Evolutionary conservation across 805 yeast species (phyloP).

Genomic region (Hanseniaspora clermontiae): DNA sequence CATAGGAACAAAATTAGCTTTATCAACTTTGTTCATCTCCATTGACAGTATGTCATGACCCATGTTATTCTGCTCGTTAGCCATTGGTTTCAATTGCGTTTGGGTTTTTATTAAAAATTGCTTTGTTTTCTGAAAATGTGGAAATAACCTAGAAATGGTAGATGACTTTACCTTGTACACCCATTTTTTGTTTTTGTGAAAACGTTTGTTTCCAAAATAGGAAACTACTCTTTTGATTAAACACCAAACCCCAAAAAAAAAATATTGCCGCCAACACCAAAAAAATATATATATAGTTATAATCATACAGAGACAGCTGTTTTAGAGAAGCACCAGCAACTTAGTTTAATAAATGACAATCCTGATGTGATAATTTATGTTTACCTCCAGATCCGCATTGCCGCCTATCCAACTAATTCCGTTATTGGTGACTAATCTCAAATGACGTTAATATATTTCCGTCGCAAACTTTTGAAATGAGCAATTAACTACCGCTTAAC

Average conservation of each 20-base stretch:
- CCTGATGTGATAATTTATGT: no score
- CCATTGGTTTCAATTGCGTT: background rate
- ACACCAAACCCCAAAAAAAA: no score
- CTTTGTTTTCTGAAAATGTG: background rate
- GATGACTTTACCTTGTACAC: background rate
- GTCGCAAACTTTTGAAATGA: background rate
- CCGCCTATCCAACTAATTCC: no score
- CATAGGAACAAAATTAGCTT: background rate
- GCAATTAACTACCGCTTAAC: no score
- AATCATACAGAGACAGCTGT: no score
- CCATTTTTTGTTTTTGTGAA: background rate
- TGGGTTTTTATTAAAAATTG: background rate
- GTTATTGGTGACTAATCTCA: no score
- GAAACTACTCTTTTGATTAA: background rate
- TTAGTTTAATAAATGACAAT: no score
- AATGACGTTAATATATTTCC: background rate
- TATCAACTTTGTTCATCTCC: background rate
- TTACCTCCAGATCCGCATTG: no score
- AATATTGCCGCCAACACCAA: background rate
- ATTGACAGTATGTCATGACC: background rate
- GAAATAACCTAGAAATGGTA: background rate
- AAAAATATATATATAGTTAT: no score
- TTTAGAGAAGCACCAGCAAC: no score
- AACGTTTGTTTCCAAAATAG: background rate
- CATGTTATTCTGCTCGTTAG: background rate